Evolutionary conservation across 805 yeast species (phyloP), one percentile per base, ranked within the genome.

Genomic region (Starmerella geochares): DNA sequence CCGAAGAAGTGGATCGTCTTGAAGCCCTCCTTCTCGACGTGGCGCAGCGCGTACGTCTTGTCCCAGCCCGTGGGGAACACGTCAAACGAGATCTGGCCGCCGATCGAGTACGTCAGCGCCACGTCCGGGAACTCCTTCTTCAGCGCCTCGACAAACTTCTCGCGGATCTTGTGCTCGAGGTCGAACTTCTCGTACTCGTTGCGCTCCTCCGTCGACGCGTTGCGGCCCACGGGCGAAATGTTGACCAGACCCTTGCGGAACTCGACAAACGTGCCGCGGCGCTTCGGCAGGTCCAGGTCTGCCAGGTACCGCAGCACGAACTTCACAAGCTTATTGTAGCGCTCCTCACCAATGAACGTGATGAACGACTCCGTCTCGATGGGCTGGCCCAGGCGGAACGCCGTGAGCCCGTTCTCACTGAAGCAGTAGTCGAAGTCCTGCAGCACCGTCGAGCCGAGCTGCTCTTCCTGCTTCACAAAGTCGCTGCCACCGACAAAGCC

Each of bases 41-140:
- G 98, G 71, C 83, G 87, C 67, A 92, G 78, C 71, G 95, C 86
- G 75, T 90, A 92, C 55, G 99, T 92, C 79, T 92, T 92, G 72
- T 92, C 99, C 99, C 99, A 92, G 65, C 99, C 98, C 57, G 96
- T 86, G 74, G 99, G 99, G 90, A 92, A 92, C 57, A 92, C 97
- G 65, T 92, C 99, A 64, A 92, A 92, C 31, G 97, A 90, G 68
- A 92, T 92, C 77, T 92, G 97, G 62, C 99, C 99, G 70, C 99
- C 99, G 58, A 92, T 92, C 53, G 98, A 92, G 78, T 83, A 92
- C 59, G 97, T 90, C 65, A 92, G 77, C 50, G 82, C 83, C 63
- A 74, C 74, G 69, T 88, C 90, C 51, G 90, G 69, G 76, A 92
- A 92, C 64, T 80, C 78, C 65, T 78, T 77, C 71, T 77, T 84